Percentiles rank a stretch among this genome's conserved stretches.
phyloP scores from a whole-genome alignment of 2,329 filamentous ascomycete species.

The Colletotrichum kahawae region DNA sequence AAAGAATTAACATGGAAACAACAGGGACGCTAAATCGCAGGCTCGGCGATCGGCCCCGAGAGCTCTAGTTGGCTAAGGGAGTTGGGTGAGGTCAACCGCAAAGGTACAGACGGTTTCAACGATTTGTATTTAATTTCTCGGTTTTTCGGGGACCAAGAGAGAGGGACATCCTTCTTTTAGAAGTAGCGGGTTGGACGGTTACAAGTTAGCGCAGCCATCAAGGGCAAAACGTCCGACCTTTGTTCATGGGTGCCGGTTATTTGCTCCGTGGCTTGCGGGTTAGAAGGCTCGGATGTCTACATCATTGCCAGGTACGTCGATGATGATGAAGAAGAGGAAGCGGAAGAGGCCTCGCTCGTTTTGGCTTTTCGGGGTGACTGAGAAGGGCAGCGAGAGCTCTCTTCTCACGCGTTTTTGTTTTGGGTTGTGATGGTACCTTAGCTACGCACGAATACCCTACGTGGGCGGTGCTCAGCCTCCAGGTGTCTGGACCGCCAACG shows the following conservation, averaged over 20 bases:
- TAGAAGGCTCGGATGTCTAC: not conserved
- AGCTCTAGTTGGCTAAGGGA: not conserved
- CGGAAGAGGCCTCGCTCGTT: not conserved
- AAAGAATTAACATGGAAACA: not conserved
- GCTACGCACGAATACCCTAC: not conserved
- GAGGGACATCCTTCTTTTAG: slow-evolving; percentile 3
- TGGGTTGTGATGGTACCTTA: not conserved
- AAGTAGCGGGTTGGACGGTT: not conserved
- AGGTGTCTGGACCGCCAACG: not conserved
- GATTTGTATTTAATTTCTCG: not conserved
- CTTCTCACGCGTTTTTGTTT: not conserved
- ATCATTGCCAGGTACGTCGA: not conserved
- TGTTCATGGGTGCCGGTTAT: not conserved
- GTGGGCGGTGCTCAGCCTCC: not conserved
- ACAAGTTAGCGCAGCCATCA: not conserved
- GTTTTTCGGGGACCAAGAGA: not conserved
- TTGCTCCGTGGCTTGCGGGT: not conserved
- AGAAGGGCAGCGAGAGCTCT: not conserved
- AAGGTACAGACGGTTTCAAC: not conserved
- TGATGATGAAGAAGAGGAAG: not conserved
- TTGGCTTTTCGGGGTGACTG: not conserved
- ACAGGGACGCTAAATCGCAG: not conserved
- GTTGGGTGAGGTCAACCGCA: not conserved
- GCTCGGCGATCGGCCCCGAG: not conserved
- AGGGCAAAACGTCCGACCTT: not conserved